phyloP scores from a whole-genome alignment of 352 stramenopile genomes.

The Saprolegnia parasitica region DNA sequence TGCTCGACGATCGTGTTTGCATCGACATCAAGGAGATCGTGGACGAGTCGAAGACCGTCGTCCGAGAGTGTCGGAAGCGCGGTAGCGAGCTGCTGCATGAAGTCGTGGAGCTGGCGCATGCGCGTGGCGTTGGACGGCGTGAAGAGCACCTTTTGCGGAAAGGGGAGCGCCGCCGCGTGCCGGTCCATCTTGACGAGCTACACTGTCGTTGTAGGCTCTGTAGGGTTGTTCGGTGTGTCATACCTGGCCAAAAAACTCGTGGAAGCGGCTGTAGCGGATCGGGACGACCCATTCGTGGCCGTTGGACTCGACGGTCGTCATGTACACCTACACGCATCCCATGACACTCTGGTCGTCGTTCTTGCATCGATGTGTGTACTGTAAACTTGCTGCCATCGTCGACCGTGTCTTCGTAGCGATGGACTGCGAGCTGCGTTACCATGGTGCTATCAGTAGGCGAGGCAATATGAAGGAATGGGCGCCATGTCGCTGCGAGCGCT shows the following conservation, averaged over 20 bases:
- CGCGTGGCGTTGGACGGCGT: constrained; percentile 10
- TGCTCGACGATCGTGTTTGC: neutral
- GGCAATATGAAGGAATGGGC: too few relatives aligned
- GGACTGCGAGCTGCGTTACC: constrained; percentile 17
- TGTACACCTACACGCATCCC: constrained; percentile 9
- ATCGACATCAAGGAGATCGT: neutral
- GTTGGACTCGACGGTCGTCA: constrained; percentile 10
- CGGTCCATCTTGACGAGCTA: constrained; percentile 15
- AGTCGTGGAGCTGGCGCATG: constrained; percentile 10
- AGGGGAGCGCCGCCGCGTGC: neutral
- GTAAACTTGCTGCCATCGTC: constrained; percentile 16
- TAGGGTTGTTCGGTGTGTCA: neutral
- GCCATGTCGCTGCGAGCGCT: too few relatives aligned
- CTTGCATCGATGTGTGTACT: too few relatives aligned
- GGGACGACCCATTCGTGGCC: constrained; percentile 13
- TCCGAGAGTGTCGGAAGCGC: neutral
- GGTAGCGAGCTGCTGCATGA: neutral
- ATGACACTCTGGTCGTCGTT: neutral
- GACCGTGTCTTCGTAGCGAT: neutral
- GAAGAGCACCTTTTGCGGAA: constrained; percentile 20
- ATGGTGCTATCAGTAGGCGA: neutral
- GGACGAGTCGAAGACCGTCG: neutral
- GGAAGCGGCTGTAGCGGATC: constrained; percentile 12
- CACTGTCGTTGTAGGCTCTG: neutral
- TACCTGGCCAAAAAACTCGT: constrained; percentile 19